Percentiles rank a stretch among this genome's conserved stretches.
Conservation (phyloP, 139 green algal species). For the Coelastrella sp. region DNA sequence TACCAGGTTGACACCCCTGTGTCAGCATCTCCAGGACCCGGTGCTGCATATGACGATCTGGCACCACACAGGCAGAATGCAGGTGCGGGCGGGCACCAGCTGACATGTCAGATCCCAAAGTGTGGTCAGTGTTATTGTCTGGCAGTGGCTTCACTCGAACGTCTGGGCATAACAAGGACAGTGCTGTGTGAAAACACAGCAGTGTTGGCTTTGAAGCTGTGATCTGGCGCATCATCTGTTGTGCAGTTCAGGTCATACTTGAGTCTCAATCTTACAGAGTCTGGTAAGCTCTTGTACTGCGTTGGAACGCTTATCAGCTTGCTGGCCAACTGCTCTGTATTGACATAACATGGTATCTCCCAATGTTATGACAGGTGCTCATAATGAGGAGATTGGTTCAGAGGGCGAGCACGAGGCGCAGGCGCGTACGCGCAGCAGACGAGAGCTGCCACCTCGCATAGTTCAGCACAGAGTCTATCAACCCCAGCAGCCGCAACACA, state of each 20-base stretch:
- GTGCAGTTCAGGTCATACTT: no score
- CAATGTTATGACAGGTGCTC: not conserved
- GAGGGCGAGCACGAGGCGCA: not conserved
- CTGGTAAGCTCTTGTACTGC: no score
- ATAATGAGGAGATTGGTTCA: not conserved
- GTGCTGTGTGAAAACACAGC: no score
- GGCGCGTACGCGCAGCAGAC: not conserved
- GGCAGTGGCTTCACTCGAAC: no score
- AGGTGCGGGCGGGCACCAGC: not conserved
- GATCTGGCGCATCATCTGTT: no score
- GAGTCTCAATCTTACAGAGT: no score
- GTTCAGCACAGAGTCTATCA: constrained; percentile 21
- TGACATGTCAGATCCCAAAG: not conserved
- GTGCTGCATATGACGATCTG: not conserved
- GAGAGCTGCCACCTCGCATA: not conserved
- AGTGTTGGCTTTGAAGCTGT: no score
- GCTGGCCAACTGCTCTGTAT: no score
- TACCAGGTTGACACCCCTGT: constrained; percentile 25
- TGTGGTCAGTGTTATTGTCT: no score
- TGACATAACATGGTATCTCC: not conserved
- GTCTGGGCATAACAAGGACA: no score
- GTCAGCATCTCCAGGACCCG: not conserved
- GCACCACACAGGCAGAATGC: constrained; percentile 7
- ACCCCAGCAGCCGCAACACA: not conserved
- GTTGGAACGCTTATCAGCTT: no score